These are phyloP conservation scores for Aureobasidium sp. DNA, from an alignment of 2,329 filamentous ascomycete genomes.

Conservation along the genomic window DNA sequence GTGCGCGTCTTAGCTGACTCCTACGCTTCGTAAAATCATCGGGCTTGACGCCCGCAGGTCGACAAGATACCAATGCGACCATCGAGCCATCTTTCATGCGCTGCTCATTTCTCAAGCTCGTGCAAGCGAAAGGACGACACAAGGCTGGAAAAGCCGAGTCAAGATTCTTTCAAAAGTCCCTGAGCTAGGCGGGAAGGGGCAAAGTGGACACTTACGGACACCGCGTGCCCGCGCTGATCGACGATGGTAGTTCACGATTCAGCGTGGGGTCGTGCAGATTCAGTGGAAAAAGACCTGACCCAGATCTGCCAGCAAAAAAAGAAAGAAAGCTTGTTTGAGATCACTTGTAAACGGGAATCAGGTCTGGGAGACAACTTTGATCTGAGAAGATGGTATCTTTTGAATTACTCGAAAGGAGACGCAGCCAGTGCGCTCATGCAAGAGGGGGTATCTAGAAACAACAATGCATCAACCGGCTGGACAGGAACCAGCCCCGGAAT, in stretches of 20 bases:
- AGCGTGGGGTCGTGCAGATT: conserved; percentile 1
- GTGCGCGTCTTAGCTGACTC: background rate
- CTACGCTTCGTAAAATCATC: background rate
- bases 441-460: conserved; percentile 11
- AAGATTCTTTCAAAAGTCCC: conserved; percentile 10
- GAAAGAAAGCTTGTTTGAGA: conserved; percentile 2
- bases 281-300: background rate
- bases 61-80: background rate
- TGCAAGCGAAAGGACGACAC: background rate
- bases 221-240: background rate
- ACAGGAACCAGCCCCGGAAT: conserved; percentile 1
- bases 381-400: background rate
- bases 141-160: background rate
- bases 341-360: background rate
- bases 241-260: background rate
- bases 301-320: background rate
- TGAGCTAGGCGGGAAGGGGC: conserved; percentile 1
- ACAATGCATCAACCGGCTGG: background rate
- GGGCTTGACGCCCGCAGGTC: background rate
- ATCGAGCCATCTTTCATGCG: background rate
- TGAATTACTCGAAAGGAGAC: background rate
- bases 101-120: background rate
- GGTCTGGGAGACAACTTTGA: background rate
- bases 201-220: background rate
- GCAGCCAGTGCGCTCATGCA: conserved; percentile 3